Base-by-base conservation (phyloP, 139 green algal genomes). In the Micromonas commoda region DNA sequence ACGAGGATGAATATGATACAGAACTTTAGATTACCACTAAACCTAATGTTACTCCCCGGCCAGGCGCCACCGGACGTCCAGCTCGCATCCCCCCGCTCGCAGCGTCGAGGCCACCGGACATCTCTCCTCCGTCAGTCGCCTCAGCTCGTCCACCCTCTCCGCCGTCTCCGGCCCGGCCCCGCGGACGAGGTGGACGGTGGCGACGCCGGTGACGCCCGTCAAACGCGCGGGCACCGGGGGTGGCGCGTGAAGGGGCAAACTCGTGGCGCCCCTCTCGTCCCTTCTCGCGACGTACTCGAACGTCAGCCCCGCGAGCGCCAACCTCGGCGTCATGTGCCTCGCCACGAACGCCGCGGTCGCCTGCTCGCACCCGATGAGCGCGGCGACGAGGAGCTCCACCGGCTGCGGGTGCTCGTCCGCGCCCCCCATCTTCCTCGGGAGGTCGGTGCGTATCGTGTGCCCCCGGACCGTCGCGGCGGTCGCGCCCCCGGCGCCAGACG, bases 321-420 rank as follows among this genome's bases (percentile, higher is more conserved):
- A n/a, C 19, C 74, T 57, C 38, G 60, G 60, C 2, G 23, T 20
- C 74, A 80, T 80, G 74, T 80, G 74, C 19, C 74, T 57, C 2
- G 60, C 61, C 2, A 80, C 74, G 74, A 64, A 80, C 6, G 23
- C 31, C 24, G 74, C 74, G 31, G 74, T 80, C 28, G 74, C 54
- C 26, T 73, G 54, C 61, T 80, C 74, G 33, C 74, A 80, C 61
- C 74, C 74, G 19, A 80, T 63, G 29, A 80, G 74, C 24, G 54
- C 57, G 38, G 74, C 74, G n/a, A 80, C 52, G 9, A 80, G 28
- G 24, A 73, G 57, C n/a, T 80, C 74, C 5, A 80, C 74, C 28
- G 74, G 74, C 34, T 80, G 74, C 34, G 74, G 57, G 29, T 26
- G 29, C 2, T 13, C 33, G 57, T 80, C 74, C 31, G 28, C 33